These are phyloP conservation scores for Aspergillus brasiliensis DNA, from an alignment of 2,329 filamentous ascomycete species.

Conservation along the genomic window DNA sequence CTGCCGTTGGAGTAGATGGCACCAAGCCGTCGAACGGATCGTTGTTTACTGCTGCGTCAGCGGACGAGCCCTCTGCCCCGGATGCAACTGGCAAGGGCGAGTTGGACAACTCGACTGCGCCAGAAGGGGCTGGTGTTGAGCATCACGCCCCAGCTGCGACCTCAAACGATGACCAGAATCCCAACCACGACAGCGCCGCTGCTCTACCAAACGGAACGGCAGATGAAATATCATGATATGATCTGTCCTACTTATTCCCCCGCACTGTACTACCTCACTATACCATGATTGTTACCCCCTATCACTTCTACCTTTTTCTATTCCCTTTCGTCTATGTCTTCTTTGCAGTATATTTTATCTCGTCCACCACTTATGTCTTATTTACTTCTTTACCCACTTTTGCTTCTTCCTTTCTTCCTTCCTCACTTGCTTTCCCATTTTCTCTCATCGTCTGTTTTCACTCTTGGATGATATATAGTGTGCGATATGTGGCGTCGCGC, in stretches of 20 bases:
- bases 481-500: neutral
- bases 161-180: conserved; percentile 16
- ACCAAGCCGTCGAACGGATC: conserved; percentile 3
- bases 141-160: conserved; percentile 10
- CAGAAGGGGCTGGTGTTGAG: conserved; percentile 19
- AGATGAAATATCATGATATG: conserved; percentile 50
- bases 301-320: neutral
- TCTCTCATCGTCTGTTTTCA: neutral
- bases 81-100: conserved; percentile 14
- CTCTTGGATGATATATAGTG: neutral
- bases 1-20: conserved; percentile 19
- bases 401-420: neutral
- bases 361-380: neutral
- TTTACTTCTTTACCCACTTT: neutral
- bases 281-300: neutral
- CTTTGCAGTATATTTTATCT: conserved; percentile 3
- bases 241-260: conserved; percentile 8
- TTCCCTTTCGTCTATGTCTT: conserved; percentile 5
- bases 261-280: neutral
- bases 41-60: conserved; percentile 32
- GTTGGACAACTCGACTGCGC: conserved; percentile 14
- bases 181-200: conserved; percentile 37
- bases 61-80: conserved; percentile 17
- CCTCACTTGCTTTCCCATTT: neutral
- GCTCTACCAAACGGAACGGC: conserved; percentile 60